Percentiles rank a stretch among this genome's conserved stretches.
Evolutionary conservation across 2,329 filamentous ascomycete species (phyloP).

Genomic region (Colletotrichum cuscutae): DNA sequence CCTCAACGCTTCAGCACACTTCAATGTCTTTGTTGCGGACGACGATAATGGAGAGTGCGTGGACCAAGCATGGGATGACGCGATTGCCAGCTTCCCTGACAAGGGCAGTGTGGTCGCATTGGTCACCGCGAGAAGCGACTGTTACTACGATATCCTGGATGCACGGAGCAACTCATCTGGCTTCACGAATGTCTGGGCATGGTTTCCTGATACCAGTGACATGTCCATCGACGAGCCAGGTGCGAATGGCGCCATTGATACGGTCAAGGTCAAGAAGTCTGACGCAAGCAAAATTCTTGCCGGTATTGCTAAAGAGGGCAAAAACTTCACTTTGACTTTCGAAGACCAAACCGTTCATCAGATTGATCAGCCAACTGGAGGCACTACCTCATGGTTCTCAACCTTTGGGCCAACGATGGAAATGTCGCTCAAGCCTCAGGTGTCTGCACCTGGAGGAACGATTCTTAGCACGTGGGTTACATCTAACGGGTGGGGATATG

Average conservation of each 20-base stretch:
- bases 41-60: slow-evolving; percentile 18
- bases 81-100: slow-evolving; percentile 10
- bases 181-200: slow-evolving; percentile 22
- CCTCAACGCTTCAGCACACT: not conserved
- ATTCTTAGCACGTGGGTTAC: slow-evolving; percentile 31
- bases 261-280: slow-evolving; percentile 17
- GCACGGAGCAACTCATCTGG: slow-evolving; percentile 1
- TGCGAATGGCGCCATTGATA: slow-evolving; percentile 2
- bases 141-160: not conserved
- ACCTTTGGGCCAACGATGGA: slow-evolving; percentile 29
- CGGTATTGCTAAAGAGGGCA: slow-evolving; percentile 13
- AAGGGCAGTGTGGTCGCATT: not conserved
- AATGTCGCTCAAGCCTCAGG: slow-evolving; percentile 26
- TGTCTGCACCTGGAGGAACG: slow-evolving; percentile 21
- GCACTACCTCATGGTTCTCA: slow-evolving; percentile 15
- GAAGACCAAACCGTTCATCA: slow-evolving; percentile 18
- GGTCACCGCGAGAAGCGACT: slow-evolving; percentile 8
- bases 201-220: slow-evolving; percentile 17
- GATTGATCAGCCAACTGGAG: slow-evolving; percentile 19
- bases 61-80: slow-evolving; percentile 19
- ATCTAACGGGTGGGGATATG: slow-evolving; percentile 27
- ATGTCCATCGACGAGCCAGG: slow-evolving; percentile 15
- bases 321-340: slow-evolving; percentile 23
- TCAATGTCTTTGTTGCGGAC: slow-evolving; percentile 23
- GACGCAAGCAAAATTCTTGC: slow-evolving; percentile 19